These are phyloP conservation scores for Plasmodium gonderi DNA, from an alignment of 169 alveolate species.

Conservation along the genomic window DNA sequence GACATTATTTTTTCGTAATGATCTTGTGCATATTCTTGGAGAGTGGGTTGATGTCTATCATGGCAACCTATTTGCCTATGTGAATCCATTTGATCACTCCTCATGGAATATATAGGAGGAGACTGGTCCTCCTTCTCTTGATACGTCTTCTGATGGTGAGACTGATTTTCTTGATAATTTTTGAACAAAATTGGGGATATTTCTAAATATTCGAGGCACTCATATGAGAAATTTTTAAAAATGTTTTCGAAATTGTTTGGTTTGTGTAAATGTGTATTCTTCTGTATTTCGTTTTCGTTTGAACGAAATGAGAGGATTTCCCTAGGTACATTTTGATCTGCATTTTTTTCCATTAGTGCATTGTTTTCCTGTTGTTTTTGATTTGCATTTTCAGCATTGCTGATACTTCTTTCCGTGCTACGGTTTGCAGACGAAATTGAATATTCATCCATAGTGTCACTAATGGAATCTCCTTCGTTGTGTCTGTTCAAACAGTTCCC, in stretches of 20 bases:
- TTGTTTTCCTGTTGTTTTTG: not conserved
- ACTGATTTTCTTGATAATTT: not conserved
- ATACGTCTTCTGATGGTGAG: not conserved
- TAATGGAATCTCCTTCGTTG: not conserved
- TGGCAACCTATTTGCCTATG: not conserved
- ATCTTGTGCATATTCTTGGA: not conserved
- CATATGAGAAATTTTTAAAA: slow-evolving; percentile 58
- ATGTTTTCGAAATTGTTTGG: slow-evolving; percentile 11
- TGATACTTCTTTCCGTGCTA: not conserved
- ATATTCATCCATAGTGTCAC: not conserved
- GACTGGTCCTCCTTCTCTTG: not conserved
- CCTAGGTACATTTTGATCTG: not conserved
- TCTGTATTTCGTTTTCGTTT: not conserved
- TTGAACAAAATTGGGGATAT: slow-evolving; percentile 7
- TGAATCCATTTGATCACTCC: not conserved
- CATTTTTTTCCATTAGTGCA: not conserved
- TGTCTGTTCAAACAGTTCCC: slow-evolving; percentile 19
- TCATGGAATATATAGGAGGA: not conserved
- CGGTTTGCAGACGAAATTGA: not conserved
- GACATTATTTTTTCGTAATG: not conserved
- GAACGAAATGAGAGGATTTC: not conserved
- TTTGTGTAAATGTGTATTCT: not conserved
- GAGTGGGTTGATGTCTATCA: not conserved
- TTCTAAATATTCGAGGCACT: slow-evolving; percentile 60
- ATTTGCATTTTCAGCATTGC: not conserved